Evolutionary conservation across 23 red algal genomes (phyloP).

Genomic region (Gracilaria gracilis): DNA sequence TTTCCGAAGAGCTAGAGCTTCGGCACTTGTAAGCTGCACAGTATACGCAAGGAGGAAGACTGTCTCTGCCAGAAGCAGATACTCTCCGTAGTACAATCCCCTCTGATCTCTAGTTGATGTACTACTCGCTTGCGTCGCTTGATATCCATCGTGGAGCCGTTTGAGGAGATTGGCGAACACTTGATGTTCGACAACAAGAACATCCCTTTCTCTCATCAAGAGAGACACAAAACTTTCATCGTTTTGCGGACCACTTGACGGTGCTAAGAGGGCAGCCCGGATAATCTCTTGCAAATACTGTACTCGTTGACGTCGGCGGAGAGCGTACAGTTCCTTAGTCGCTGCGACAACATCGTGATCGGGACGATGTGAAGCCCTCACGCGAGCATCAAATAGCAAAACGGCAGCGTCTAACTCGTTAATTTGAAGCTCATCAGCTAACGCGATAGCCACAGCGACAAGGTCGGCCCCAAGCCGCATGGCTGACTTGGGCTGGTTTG

Average conservation of each 20-base stretch:
- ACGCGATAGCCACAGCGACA: slow-evolving; percentile 61
- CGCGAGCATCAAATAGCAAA: slow-evolving; percentile 56
- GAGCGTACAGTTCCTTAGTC: slow-evolving; percentile 53
- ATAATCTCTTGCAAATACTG: slow-evolving; percentile 72
- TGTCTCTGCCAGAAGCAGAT: slow-evolving; percentile 73
- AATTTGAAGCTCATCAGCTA: slow-evolving; percentile 69
- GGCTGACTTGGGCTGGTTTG: not conserved
- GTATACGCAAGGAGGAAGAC: slow-evolving; percentile 80
- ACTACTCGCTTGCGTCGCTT: not conserved
- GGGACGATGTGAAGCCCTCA: slow-evolving; percentile 33
- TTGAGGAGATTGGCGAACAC: slow-evolving; percentile 50
- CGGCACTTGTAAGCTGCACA: slow-evolving; percentile 67
- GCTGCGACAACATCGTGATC: slow-evolving; percentile 72
- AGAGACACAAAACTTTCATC: slow-evolving; percentile 68
- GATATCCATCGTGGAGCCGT: slow-evolving; percentile 39
- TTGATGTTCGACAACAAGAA: slow-evolving; percentile 59
- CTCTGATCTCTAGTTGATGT: slow-evolving; percentile 11
- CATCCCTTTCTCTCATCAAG: slow-evolving; percentile 68
- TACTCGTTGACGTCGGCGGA: slow-evolving; percentile 46
- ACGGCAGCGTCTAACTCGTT: slow-evolving; percentile 72
- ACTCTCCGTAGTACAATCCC: slow-evolving; percentile 55
- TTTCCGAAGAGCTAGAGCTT: slow-evolving; percentile 62
- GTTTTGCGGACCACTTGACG: slow-evolving; percentile 1
- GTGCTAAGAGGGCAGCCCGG: slow-evolving; percentile 49
- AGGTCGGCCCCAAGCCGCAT: slow-evolving; percentile 59